Evolutionary conservation across 805 yeast genomes (phyloP), one percentile per base, ranked within the genome.

Genomic region (Wickerhamomyces bovis): DNA sequence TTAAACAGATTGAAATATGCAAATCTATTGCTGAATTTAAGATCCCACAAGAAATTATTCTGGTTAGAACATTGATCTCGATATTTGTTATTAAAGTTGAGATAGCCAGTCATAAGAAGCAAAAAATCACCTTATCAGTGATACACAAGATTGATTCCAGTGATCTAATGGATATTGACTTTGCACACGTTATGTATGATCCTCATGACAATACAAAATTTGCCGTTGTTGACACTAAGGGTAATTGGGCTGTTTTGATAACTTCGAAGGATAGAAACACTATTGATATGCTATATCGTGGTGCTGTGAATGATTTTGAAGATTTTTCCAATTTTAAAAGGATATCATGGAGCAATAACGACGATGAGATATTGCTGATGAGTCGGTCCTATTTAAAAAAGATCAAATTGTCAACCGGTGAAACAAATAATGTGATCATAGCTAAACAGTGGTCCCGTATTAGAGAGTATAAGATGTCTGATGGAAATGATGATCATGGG

Each of bases 261-360:
- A n/a, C 18, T 12, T 21, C 33, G 1, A 31, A 25, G 11, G 19
- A 16, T 6, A n/a, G 12, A 10, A 7, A 15, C 8, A 35, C 28
- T 3, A 31, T 23, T 28, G 6, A 39, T 7, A 9, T 25, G 9
- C 3, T 40, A 22, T 35, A 38, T 16, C 26, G 50, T 56, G 51
- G 68, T 53, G 19, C 46, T 33, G 21, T 50, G 35, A 21, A 51
- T 48, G 78, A 78, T 49, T 69, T 75, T 0, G 65, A 64, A 2
- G 86, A 80, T 45, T 52, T 81, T 1, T 81, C 88, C 0, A 67
- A 68, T 28, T 81, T 83, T 72, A 80, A 75, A 49, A 68, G 68
- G 47, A 62, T 80, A 0, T 50, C 59, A 3, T 80, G 85, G 83
- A 61, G 75, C 0, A 52, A 60, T 2, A 52, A 61, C 18, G 44